Evolutionary conservation across 2,329 filamentous ascomycete genomes (phyloP).

Genomic region (Ophiocordyceps camponoti-leonardi): DNA sequence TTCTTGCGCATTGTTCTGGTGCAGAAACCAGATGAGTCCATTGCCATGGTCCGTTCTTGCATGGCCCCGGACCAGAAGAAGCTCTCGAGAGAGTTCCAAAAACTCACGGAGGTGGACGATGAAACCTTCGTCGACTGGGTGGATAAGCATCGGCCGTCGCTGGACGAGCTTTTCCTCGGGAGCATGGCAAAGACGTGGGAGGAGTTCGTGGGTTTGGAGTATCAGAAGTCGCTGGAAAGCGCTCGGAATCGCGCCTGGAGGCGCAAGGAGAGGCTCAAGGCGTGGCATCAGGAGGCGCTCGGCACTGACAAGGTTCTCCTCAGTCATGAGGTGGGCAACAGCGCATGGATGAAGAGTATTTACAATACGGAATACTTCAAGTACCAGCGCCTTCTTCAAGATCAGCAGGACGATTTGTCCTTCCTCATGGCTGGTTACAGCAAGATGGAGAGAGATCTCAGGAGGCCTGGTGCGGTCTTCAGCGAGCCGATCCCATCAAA

Average conservation of each 20-base stretch:
- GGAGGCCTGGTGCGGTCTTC: conserved; percentile 67
- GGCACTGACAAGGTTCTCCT: conserved; percentile 54
- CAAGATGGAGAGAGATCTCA: conserved; percentile 63
- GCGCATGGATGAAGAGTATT: conserved; percentile 90
- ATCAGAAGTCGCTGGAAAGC: conserved; percentile 60
- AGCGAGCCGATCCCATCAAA: conserved; percentile 46
- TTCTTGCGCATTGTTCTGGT: conserved; percentile 87
- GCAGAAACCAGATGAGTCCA: conserved; percentile 75
- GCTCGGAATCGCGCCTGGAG: conserved; percentile 53
- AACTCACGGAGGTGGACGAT: conserved; percentile 75
- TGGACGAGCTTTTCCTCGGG: conserved; percentile 71
- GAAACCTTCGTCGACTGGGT: conserved; percentile 80
- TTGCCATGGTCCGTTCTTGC: conserved; percentile 53
- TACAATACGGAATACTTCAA: conserved; percentile 85
- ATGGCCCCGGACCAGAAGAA: conserved; percentile 53
- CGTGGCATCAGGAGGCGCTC: conserved; percentile 58
- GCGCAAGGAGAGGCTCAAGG: conserved; percentile 64
- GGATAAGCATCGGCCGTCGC: conserved; percentile 57
- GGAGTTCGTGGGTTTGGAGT: conserved; percentile 69
- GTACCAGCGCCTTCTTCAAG: conserved; percentile 74
- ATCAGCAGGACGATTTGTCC: conserved; percentile 76
- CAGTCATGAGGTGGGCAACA: conserved; percentile 74
- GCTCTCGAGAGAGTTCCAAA: conserved; percentile 62
- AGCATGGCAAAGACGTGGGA: conserved; percentile 75
- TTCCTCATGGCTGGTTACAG: conserved; percentile 62